These are phyloP conservation scores for Exophiala aquamarina DNA, from an alignment of 2,329 filamentous ascomycete genomes.

Conservation along the genomic window DNA sequence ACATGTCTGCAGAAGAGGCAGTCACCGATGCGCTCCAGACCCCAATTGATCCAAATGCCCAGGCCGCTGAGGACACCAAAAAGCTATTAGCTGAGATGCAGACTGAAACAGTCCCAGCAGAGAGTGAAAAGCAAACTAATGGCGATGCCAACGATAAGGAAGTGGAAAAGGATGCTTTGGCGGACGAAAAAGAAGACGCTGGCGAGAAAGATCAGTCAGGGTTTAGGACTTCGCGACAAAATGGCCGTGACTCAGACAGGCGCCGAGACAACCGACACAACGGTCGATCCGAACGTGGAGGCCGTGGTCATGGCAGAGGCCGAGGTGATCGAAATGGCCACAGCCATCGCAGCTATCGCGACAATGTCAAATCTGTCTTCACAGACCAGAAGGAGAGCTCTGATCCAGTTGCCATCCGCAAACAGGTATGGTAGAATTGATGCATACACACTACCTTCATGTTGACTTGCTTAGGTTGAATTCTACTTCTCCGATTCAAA, in stretches of 20 bases:
- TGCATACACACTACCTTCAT: neutral
- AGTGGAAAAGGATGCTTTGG: constrained; percentile 34
- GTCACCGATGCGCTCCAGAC: constrained; percentile 23
- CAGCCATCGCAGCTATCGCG: constrained; percentile 36
- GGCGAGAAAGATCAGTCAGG: constrained; percentile 16
- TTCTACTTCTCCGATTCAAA: constrained; percentile 96
- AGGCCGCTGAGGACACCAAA: constrained; percentile 48
- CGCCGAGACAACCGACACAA: constrained; percentile 1
- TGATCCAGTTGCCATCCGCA: constrained; percentile 77
- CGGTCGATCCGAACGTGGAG: constrained; percentile 19
- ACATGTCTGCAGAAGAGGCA: constrained; percentile 26
- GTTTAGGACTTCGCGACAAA: constrained; percentile 24
- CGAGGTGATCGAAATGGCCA: constrained; percentile 33
- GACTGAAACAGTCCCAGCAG: constrained; percentile 28
- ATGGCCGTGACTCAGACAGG: neutral
- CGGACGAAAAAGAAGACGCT: constrained; percentile 36
- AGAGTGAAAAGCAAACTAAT: constrained; percentile 11
- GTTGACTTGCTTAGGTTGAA: constrained; percentile 64
- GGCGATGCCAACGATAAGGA: constrained; percentile 14
- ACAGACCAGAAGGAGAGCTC: constrained; percentile 67
- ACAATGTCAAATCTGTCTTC: constrained; percentile 71
- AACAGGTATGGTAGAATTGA: constrained; percentile 60
- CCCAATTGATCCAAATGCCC: constrained; percentile 36
- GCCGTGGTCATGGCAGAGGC: constrained; percentile 9
- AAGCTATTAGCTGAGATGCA: constrained; percentile 47